Evolutionary conservation across 2,329 filamentous ascomycete genomes (phyloP).

Genomic region (Bisporella sp.): DNA sequence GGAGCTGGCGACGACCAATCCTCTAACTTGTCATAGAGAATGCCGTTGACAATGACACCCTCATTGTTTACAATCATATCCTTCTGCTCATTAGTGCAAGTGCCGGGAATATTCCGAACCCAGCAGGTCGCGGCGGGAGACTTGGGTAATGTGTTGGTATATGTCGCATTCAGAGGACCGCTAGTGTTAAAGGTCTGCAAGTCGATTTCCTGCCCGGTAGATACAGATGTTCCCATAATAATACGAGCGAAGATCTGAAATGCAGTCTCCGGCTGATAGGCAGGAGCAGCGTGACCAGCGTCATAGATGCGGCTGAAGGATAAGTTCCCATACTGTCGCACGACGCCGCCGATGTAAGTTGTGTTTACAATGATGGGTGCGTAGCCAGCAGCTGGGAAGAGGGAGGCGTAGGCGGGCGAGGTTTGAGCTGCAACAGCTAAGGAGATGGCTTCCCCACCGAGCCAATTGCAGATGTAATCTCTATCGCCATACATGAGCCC

Average conservation of each 20-base stretch:
- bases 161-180: conserved; percentile 50
- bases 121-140: conserved; percentile 51
- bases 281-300: conserved; percentile 55
- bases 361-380: conserved; percentile 63
- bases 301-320: conserved; percentile 62
- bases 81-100: conserved; percentile 46
- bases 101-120: conserved; percentile 45
- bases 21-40: conserved; percentile 39
- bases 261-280: conserved; percentile 47
- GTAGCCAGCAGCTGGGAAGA: conserved; percentile 64
- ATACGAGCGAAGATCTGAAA: conserved; percentile 52
- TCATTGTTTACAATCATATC: conserved; percentile 39
- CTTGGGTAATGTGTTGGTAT: conserved; percentile 44
- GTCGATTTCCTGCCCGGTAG: conserved; percentile 43
- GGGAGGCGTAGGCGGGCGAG: conserved; percentile 37
- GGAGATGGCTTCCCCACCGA: conserved; percentile 70
- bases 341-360: conserved; percentile 62
- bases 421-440: conserved; percentile 49
- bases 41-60: conserved; percentile 53
- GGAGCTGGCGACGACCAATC: conserved; percentile 31
- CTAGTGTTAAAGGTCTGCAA: conserved; percentile 46
- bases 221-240: conserved; percentile 42
- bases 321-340: conserved; percentile 71
- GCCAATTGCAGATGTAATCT: conserved; percentile 61
- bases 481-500: conserved; percentile 64